Evolutionary conservation across 176 grass and related monocot species (phyloP), one percentile per base, ranked within the genome.

Genomic region (Paspalum vaginatum): DNA sequence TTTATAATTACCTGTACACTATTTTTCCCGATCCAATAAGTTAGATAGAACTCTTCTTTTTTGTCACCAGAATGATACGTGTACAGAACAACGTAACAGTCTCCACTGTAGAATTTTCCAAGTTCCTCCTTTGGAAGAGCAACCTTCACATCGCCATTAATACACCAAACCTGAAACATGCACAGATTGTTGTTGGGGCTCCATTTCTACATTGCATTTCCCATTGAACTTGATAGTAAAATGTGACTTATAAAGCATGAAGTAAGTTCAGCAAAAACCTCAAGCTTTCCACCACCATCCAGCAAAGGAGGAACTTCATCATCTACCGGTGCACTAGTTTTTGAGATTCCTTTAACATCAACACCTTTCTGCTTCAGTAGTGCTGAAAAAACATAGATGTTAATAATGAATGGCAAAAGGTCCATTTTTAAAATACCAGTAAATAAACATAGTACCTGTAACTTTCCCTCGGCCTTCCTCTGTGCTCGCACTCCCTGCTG

Each of bases 61-160:
- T 85, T 98, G 20, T 92, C 89, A 81, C 86, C 78, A 84, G 90
- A 95, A 93, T 93, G 92, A 68, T 95, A 98, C 41, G 88, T 88
- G 68, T 95, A 98, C n/a, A 95, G 92, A 55, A 95, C 75, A 91
- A 98, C 78, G 69, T 91, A 98, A 64, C 96, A 98, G 70, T 93
- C 96, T 78, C 96, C 96, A 12, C 84, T 88, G 61, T 95, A 89
- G 18, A 98, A 95, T 86, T 93, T 98, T 79, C 96, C 92, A 83
- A 89, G 69, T 61, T 95, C 96, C 69, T 98, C 96, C 81, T 95
- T 95, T 72, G 72, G 63, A 80, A 98, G 62, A 81, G 69, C 73
- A 82, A 71, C 91, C 88, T 98, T 98, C 13, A 80, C 57, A 72
- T 64, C 81, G 41, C 57, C 88, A 75, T 91, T 78, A 61, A 98